phyloP scores from a whole-genome alignment of 352 stramenopile genomes.

The Pythium monospermum region DNA sequence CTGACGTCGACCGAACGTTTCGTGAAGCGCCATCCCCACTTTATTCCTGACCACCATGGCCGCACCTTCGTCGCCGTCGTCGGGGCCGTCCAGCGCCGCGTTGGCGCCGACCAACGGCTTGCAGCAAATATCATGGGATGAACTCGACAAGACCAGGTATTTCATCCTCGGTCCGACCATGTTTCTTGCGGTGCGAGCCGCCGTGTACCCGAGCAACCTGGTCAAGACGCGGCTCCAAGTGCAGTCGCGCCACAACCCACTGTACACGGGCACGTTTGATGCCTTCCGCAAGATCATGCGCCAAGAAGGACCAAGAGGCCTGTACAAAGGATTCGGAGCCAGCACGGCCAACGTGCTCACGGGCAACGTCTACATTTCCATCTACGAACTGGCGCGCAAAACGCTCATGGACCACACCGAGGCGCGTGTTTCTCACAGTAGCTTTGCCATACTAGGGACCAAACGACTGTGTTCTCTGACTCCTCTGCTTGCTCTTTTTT shows the following conservation, averaged over 20 bases:
- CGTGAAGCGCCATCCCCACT: too few relatives aligned
- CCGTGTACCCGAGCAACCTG: constrained; percentile 84
- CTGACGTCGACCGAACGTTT: constrained; percentile 10
- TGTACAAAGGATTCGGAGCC: constrained; percentile 88
- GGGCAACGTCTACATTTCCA: constrained; percentile 87
- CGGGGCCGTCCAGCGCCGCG: constrained; percentile 2
- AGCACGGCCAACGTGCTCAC: constrained; percentile 82
- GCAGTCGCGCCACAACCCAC: constrained; percentile 57
- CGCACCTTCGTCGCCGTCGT: not conserved
- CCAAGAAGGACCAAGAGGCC: constrained; percentile 63
- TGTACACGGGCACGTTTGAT: constrained; percentile 80
- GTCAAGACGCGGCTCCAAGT: constrained; percentile 88
- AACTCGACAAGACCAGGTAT: constrained; percentile 86
- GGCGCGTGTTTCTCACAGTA: constrained; percentile 17
- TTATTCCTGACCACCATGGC: not conserved
- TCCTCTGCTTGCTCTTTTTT: too few relatives aligned
- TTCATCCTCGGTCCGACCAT: constrained; percentile 79
- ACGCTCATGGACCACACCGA: constrained; percentile 51
- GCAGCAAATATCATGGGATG: constrained; percentile 87
- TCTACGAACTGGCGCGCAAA: constrained; percentile 84
- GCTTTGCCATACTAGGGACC: not conserved
- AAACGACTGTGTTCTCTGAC: too few relatives aligned
- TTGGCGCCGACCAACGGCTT: constrained; percentile 19
- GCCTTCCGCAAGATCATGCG: constrained; percentile 80
- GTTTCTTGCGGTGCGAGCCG: constrained; percentile 75